Conservation (phyloP, 208 protist species). For the Spongospora subterranea region DNA sequence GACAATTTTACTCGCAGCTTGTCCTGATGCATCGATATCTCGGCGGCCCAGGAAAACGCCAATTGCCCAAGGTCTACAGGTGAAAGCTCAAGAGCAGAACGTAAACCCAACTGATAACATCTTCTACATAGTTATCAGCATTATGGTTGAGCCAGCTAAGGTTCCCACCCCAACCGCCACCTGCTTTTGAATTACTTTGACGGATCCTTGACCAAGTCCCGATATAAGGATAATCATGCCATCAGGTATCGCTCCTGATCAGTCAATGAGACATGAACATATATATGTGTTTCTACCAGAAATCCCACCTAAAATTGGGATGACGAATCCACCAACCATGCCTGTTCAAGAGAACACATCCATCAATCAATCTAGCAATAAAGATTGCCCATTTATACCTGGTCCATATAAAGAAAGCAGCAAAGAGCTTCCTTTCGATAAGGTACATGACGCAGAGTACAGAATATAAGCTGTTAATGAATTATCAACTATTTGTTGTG, state of each 20-base stretch:
- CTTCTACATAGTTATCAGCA: conserved; percentile 73
- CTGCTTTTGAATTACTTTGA: conserved; percentile 68
- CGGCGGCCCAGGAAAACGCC: conserved; percentile 64
- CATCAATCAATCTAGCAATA: neutral
- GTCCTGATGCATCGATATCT: conserved; percentile 62
- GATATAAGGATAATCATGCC: conserved; percentile 71
- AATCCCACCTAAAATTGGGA: conserved; percentile 10
- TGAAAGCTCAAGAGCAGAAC: neutral
- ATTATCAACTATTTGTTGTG: neutral
- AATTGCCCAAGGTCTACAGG: conserved; percentile 63
- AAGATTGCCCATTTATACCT: neutral
- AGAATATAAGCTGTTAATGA: neutral
- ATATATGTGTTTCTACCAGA: conserved; percentile 8
- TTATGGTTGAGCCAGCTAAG: conserved; percentile 75
- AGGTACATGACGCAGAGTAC: neutral
- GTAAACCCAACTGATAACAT: neutral
- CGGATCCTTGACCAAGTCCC: conserved; percentile 65
- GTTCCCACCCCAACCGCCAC: conserved; percentile 75
- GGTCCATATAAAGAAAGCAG: conserved; percentile 4
- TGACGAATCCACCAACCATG: conserved; percentile 3
- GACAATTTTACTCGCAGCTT: conserved; percentile 57
- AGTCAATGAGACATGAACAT: no score
- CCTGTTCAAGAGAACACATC: neutral
- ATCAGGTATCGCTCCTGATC: conserved; percentile 69
- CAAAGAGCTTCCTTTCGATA: neutral